These are phyloP conservation scores for Wickerhamomyces xylosicus DNA, from an alignment of 805 yeast species.

Conservation along the genomic window DNA sequence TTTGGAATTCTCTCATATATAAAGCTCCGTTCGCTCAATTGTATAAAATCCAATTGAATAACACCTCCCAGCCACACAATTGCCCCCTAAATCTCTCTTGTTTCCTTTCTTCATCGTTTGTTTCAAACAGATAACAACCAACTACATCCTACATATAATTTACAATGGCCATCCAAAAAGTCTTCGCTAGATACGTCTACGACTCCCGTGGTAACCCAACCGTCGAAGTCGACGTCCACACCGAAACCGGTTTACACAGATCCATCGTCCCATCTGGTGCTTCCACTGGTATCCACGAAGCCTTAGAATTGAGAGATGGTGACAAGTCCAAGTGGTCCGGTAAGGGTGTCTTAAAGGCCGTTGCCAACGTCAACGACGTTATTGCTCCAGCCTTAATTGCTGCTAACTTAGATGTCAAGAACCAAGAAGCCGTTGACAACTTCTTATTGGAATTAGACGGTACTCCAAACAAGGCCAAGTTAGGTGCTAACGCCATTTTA, in stretches of 20 bases:
- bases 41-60: too few relatives aligned
- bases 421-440: slow-evolving; percentile 82
- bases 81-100: too few relatives aligned
- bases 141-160: slow-evolving; percentile 2
- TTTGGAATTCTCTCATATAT: neutral
- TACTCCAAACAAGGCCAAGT: slow-evolving; percentile 92
- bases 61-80: too few relatives aligned
- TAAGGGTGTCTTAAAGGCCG: slow-evolving; percentile 97
- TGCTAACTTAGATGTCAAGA: slow-evolving; percentile 72
- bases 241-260: slow-evolving; percentile 90
- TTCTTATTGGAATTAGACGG: slow-evolving; percentile 86
- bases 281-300: slow-evolving; percentile 98
- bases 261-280: slow-evolving; percentile 99
- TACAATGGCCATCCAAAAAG: slow-evolving; percentile 75
- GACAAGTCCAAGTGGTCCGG: slow-evolving; percentile 98
- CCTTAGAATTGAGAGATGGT: slow-evolving; percentile 95
- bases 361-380: slow-evolving; percentile 86
- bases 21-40: neutral
- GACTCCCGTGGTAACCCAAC: slow-evolving; percentile 99
- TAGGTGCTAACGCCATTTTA: slow-evolving; percentile 97
- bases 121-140: neutral
- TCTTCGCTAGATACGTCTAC: slow-evolving; percentile 94
- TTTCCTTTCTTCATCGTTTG: neutral
- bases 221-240: slow-evolving; percentile 94
- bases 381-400: slow-evolving; percentile 90